These are phyloP conservation scores for Lathyrus sativus DNA, from an alignment of 306 rosid species.

Conservation along the genomic window DNA sequence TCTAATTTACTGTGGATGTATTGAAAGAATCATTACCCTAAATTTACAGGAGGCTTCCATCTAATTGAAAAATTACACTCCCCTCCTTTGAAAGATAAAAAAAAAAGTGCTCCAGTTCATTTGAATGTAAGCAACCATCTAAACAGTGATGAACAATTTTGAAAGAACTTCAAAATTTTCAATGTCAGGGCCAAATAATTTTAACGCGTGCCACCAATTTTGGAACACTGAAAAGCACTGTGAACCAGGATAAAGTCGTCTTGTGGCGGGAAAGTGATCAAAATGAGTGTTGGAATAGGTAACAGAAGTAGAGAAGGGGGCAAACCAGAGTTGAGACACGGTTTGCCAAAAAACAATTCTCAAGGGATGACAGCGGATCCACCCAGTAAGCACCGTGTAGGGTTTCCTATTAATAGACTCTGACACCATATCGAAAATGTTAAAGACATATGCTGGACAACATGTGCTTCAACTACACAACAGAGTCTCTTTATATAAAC, in stretches of 20 bases:
- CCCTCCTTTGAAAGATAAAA: constrained; percentile 11
- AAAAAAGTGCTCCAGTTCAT: neutral
- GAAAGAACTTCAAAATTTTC: neutral
- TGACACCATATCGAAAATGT: no score
- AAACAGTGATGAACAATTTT: neutral
- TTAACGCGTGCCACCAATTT: neutral
- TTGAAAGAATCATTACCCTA: neutral
- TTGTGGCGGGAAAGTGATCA: neutral
- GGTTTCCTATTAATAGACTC: no score
- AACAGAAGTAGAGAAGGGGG: no score
- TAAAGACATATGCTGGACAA: no score
- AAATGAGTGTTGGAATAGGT: no score
- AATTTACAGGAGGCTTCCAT: constrained; percentile 1
- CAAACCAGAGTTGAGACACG: no score
- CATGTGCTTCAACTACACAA: no score
- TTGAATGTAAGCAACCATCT: constrained; percentile 6
- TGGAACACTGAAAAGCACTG: neutral
- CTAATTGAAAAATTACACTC: neutral
- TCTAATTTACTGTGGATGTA: neutral
- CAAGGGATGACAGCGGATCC: no score
- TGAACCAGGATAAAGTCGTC: neutral
- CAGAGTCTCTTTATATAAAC: no score
- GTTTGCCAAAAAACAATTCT: no score
- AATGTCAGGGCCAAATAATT: neutral
- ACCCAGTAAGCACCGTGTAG: no score